phyloP scores from a whole-genome alignment of 2,329 filamentous ascomycete genomes.

The Calonectria montana region DNA sequence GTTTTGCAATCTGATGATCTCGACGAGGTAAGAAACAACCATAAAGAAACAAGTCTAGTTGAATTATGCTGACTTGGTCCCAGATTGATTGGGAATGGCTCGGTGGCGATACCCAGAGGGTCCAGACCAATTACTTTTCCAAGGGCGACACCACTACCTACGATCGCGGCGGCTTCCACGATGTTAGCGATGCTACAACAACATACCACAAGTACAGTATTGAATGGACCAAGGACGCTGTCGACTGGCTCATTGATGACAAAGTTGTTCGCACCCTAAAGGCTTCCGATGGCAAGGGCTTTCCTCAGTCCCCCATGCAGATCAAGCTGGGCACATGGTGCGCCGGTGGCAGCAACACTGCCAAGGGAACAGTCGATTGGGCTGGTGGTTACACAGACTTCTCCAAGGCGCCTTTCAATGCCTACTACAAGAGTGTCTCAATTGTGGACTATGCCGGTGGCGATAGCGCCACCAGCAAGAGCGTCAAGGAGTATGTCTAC shows the following conservation, averaged over 20 bases:
- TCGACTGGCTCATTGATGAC: constrained; percentile 75
- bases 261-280: constrained; percentile 71
- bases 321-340: constrained; percentile 77
- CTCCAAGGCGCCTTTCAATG: constrained; percentile 54
- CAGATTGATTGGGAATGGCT: constrained; percentile 95
- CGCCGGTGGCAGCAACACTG: constrained; percentile 66
- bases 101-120: constrained; percentile 70
- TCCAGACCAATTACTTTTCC: constrained; percentile 86
- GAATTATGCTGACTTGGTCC: not conserved
- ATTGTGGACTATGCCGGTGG: constrained; percentile 58
- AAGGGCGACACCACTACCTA: constrained; percentile 76
- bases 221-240: constrained; percentile 73
- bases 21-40: constrained; percentile 58
- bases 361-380: constrained; percentile 77
- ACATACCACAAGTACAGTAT: constrained; percentile 73
- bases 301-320: constrained; percentile 79
- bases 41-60: not conserved
- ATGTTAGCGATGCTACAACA: constrained; percentile 61
- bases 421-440: constrained; percentile 58
- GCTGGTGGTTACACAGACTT: constrained; percentile 68
- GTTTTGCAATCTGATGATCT: constrained; percentile 90
- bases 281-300: constrained; percentile 66
- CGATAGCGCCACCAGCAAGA: constrained; percentile 43
- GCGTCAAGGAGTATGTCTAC: constrained; percentile 56
- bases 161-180: constrained; percentile 69